Percentiles rank a stretch among this genome's conserved stretches.
phyloP scores from a whole-genome alignment of 768 basidiomycete species.

The Panaeolus cyanescens region DNA sequence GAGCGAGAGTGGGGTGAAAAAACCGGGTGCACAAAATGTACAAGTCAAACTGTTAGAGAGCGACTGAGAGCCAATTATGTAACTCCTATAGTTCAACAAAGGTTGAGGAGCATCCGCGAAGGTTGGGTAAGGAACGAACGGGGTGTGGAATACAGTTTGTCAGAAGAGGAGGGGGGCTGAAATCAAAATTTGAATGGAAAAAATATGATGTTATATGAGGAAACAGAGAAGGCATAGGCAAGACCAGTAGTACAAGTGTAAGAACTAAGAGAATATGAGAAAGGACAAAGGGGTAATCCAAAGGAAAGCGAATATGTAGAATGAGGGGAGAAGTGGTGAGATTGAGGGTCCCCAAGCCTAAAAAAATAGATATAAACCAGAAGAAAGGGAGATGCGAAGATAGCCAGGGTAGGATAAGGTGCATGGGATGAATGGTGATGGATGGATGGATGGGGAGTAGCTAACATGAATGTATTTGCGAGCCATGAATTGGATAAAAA shows the following conservation, averaged over 20 bases:
- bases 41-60: not conserved
- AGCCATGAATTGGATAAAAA: slow-evolving; percentile 10
- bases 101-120: not conserved
- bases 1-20: slow-evolving; percentile 1
- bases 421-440: slow-evolving; percentile 13
- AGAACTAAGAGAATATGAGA: not conserved
- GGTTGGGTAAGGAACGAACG: not conserved
- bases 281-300: slow-evolving; percentile 13
- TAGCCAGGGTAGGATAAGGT: slow-evolving; percentile 1
- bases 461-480: not conserved
- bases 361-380: slow-evolving; percentile 5
- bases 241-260: slow-evolving; percentile 19
- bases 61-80: not conserved
- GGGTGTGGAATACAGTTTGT: not conserved
- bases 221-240: slow-evolving; percentile 15
- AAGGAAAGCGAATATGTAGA: slow-evolving; percentile 6
- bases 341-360: slow-evolving; percentile 10
- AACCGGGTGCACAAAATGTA: not conserved
- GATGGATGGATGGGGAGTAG: not conserved
- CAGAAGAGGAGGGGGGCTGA: slow-evolving; percentile 14
- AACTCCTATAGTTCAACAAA: not conserved
- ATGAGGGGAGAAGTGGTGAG: slow-evolving; percentile 1
- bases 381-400: not conserved
- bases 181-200: slow-evolving; percentile 13
- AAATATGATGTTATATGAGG: slow-evolving; percentile 9